phyloP scores from a whole-genome alignment of 202 grass and related monocot species.

The Dendrocalamus latiflorus region DNA sequence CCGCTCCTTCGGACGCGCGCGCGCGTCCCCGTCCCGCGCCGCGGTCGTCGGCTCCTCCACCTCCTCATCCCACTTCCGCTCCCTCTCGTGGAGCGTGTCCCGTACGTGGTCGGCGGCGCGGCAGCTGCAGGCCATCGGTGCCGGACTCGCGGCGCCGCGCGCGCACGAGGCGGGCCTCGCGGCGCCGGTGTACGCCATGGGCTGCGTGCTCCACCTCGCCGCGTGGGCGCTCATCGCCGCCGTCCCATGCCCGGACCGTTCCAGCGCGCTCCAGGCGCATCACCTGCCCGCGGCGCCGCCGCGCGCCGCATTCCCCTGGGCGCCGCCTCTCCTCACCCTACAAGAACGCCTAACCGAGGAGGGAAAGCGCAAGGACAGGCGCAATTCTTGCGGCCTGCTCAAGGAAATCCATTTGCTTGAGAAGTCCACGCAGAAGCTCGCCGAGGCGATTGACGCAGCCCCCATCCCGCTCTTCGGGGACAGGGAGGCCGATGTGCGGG shows the following conservation, averaged over 20 bases:
- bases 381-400: too few species aligned
- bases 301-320: too few species aligned
- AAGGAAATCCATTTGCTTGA: too few species aligned
- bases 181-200: slow-evolving; percentile 76
- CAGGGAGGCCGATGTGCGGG: slow-evolving; percentile 52
- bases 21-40: slow-evolving; percentile 40
- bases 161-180: slow-evolving; percentile 73
- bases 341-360: too few species aligned
- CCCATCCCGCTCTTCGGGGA: slow-evolving; percentile 53
- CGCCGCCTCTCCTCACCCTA: too few species aligned
- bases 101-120: slow-evolving; percentile 80
- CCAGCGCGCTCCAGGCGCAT: too few species aligned
- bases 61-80: slow-evolving; percentile 71
- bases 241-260: slow-evolving; percentile 85
- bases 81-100: slow-evolving; percentile 93
- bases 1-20: slow-evolving; percentile 80
- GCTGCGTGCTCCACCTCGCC: slow-evolving; percentile 65
- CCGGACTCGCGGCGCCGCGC: slow-evolving; percentile 61
- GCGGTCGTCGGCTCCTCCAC: slow-evolving; percentile 1
- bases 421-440: too few species aligned
- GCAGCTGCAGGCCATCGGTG: slow-evolving; percentile 76
- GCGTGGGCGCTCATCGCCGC: slow-evolving; percentile 80
- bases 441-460: slow-evolving; percentile 57
- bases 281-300: too few species aligned
- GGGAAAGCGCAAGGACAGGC: too few species aligned